Conservation (phyloP, 2,329 filamentous ascomycete genomes). For the Bipolaris victoriae region DNA sequence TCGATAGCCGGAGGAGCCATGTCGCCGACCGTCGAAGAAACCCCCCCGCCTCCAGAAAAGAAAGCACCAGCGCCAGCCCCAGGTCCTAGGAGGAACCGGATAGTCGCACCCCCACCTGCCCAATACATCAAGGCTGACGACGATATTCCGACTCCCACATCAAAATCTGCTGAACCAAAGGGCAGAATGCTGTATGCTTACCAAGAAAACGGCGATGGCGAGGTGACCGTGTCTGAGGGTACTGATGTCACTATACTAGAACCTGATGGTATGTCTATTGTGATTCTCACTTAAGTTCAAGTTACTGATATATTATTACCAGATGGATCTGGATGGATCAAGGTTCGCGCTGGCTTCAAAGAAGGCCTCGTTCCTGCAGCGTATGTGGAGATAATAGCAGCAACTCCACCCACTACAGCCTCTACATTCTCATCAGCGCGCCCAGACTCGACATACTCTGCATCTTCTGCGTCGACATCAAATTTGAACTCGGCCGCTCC, state of each 20-base stretch:
- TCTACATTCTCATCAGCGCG: constrained; percentile 46
- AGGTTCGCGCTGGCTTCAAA: constrained; percentile 74
- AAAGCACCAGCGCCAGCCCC: constrained; percentile 36
- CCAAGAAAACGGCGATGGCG: constrained; percentile 78
- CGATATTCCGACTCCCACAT: constrained; percentile 47
- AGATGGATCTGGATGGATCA: constrained; percentile 94
- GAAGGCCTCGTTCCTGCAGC: constrained; percentile 86
- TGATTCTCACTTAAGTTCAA: constrained; percentile 22
- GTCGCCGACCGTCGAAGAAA: constrained; percentile 60
- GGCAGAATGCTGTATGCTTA: constrained; percentile 93
- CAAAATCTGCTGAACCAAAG: constrained; percentile 61
- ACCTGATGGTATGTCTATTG: constrained; percentile 74
- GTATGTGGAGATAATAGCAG: constrained; percentile 73
- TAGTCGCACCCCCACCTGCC: constrained; percentile 85
- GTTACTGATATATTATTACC: constrained; percentile 27
- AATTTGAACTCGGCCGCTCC: constrained; percentile 49
- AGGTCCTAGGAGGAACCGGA: constrained; percentile 64
- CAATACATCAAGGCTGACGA: constrained; percentile 75
- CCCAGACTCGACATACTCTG: constrained; percentile 69
- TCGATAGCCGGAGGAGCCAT: constrained; percentile 67
- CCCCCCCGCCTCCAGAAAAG: constrained; percentile 47
- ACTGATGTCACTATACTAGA: constrained; percentile 79
- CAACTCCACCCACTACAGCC: constrained; percentile 47
- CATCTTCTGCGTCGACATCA: constrained; percentile 75
- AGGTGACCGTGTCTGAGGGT: constrained; percentile 80